Conservation (phyloP, 2,329 filamentous ascomycete genomes). For the Metarhizium anisopliae region DNA sequence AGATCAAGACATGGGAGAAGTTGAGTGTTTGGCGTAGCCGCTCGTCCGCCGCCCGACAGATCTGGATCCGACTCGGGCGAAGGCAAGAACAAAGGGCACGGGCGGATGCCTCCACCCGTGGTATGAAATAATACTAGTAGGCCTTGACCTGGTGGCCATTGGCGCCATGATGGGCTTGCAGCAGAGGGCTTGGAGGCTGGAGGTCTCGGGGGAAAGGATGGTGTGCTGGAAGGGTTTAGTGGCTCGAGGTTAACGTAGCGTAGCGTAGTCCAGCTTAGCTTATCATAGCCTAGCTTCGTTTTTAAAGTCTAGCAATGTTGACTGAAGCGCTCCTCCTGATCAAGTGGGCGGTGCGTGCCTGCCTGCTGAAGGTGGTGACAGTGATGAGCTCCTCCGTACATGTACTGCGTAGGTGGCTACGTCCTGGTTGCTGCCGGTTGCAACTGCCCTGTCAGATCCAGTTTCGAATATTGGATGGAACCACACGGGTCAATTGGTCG, state of each 20-base stretch:
- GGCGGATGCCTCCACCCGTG: neutral
- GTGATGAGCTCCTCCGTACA: too few relatives aligned
- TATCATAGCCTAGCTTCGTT: too few relatives aligned
- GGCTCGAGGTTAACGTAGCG: neutral
- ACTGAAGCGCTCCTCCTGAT: too few relatives aligned
- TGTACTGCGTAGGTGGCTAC: too few relatives aligned
- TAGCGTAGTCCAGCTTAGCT: neutral
- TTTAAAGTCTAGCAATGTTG: too few relatives aligned
- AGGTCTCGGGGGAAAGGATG: neutral
- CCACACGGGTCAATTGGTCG: too few relatives aligned
- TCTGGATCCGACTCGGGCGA: neutral
- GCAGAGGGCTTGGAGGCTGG: neutral
- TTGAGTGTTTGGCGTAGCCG: neutral
- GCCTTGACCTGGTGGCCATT: neutral
- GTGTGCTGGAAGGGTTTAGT: neutral
- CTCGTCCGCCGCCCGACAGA: neutral
- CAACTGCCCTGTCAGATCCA: too few relatives aligned
- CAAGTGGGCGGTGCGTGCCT: too few relatives aligned
- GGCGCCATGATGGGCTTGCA: neutral
- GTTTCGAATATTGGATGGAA: too few relatives aligned
- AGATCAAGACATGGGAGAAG: neutral
- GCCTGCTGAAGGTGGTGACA: too few relatives aligned
- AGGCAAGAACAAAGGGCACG: neutral
- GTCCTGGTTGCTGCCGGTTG: too few relatives aligned
- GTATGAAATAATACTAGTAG: neutral